Evolutionary conservation across 148 eudicot genomes (phyloP).

Genomic region (Talinum fruticosum): DNA sequence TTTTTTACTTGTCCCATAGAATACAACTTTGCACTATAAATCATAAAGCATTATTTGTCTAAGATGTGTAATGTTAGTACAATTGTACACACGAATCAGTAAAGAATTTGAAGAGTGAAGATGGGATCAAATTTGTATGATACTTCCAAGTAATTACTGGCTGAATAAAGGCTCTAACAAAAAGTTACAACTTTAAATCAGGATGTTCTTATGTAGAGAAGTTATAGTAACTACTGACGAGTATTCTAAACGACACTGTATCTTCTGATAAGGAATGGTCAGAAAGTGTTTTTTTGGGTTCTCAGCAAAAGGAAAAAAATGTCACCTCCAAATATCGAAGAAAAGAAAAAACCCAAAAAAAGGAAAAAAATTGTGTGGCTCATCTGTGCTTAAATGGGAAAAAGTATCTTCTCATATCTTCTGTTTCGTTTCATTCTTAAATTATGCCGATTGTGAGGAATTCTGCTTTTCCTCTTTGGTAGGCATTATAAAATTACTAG

Average conservation of each 20-base stretch:
- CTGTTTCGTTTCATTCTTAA: neutral
- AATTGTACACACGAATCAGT: too few species aligned
- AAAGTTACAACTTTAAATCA: too few species aligned
- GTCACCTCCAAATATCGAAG: neutral
- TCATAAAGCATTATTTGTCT: too few species aligned
- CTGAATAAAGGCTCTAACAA: too few species aligned
- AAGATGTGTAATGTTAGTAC: too few species aligned
- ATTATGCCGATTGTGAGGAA: neutral
- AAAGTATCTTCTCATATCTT: neutral
- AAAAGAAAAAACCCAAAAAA: neutral
- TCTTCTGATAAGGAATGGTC: neutral
- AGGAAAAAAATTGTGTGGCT: neutral
- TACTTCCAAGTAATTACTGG: too few species aligned
- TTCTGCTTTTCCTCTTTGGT: neutral
- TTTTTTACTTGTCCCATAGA: too few species aligned
- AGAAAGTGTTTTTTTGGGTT: too few species aligned
- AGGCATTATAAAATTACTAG: neutral
- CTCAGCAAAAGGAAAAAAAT: neutral
- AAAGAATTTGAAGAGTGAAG: too few species aligned
- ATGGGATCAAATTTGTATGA: too few species aligned
- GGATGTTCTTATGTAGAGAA: neutral
- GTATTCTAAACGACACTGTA: neutral
- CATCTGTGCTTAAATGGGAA: neutral
- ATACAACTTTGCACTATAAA: too few species aligned
- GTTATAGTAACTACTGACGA: neutral